A percentile compares a stretch with the other conserved stretches of the same genome.
Evolutionary conservation across 208 protist genomes (phyloP).

Genomic region (Blastocrithidia nonstop): DNA sequence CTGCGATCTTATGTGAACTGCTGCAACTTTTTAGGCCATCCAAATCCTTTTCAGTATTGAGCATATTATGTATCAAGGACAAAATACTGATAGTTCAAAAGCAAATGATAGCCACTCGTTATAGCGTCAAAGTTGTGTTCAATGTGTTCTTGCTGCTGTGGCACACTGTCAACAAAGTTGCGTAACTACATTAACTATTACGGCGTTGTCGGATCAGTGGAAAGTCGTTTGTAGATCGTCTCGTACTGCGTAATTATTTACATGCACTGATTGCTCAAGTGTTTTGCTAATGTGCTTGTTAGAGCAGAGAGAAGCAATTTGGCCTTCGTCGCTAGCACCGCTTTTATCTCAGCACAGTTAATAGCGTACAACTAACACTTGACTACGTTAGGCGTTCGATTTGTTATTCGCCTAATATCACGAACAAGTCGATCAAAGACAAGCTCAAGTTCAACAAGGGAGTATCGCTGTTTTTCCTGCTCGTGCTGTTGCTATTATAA

Average conservation of each 20-base stretch:
- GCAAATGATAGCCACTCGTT: conserved; percentile 67
- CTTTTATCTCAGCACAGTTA: conserved; percentile 82
- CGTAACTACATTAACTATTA: conserved; percentile 85
- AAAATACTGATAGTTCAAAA: conserved; percentile 65
- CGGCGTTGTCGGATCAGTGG: conserved; percentile 66
- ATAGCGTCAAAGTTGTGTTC: conserved; percentile 48
- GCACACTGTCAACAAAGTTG: conserved; percentile 50
- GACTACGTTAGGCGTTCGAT: conserved; percentile 76
- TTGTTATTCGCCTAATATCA: conserved; percentile 57
- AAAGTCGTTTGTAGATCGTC: conserved; percentile 47
- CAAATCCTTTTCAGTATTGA: conserved; percentile 76
- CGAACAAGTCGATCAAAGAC: conserved; percentile 72
- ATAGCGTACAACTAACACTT: conserved; percentile 83
- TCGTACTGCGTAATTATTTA: conserved; percentile 55
- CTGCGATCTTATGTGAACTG: conserved; percentile 80
- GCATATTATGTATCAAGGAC: conserved; percentile 62
- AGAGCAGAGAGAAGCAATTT: conserved; percentile 45
- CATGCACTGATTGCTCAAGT: conserved; percentile 35
- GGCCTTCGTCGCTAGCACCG: conserved; percentile 28
- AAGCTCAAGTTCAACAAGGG: conserved; percentile 78
- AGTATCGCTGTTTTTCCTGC: too few relatives aligned
- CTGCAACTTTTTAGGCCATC: conserved; percentile 83
- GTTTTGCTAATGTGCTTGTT: conserved; percentile 45
- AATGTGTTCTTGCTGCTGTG: conserved; percentile 51
- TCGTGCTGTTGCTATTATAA: conserved; percentile 8